Conservation (phyloP, 495 filamentous ascomycete genomes). For the Paragyromitra xinjiangensis region DNA sequence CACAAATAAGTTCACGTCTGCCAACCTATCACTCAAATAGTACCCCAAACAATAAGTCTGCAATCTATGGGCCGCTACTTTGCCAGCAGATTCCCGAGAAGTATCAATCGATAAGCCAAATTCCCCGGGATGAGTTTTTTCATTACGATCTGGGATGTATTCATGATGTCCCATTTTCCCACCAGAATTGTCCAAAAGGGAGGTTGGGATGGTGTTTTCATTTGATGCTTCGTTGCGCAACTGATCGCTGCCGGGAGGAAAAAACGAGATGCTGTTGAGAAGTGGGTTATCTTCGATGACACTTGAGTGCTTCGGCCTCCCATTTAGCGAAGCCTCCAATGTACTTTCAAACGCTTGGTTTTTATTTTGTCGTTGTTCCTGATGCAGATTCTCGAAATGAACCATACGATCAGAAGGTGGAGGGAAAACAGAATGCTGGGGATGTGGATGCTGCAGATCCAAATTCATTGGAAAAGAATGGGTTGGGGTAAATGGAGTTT, state of each 20-base stretch:
- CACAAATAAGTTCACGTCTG: constrained; percentile 49
- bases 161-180: constrained; percentile 18
- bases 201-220: neutral
- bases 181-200: neutral
- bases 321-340: constrained; percentile 12
- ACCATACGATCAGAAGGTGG: constrained; percentile 40
- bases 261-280: constrained; percentile 52
- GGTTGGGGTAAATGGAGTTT: constrained; percentile 51
- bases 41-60: constrained; percentile 47
- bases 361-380: constrained; percentile 27
- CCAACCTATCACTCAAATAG: constrained; percentile 50
- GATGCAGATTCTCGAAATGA: constrained; percentile 40
- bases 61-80: constrained; percentile 35
- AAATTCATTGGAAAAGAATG: constrained; percentile 44
- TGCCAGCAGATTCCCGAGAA: neutral
- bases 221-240: constrained; percentile 16
- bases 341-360: constrained; percentile 24
- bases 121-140: neutral
- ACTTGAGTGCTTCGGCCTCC: constrained; percentile 18
- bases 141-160: neutral
- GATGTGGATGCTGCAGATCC: constrained; percentile 42
- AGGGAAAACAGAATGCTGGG: constrained; percentile 42
- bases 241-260: constrained; percentile 40
- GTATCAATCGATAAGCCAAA: constrained; percentile 12
- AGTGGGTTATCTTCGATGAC: constrained; percentile 38